Evolutionary conservation across 495 filamentous ascomycete species (phyloP).

Genomic region (Cercophora newfieldiana): DNA sequence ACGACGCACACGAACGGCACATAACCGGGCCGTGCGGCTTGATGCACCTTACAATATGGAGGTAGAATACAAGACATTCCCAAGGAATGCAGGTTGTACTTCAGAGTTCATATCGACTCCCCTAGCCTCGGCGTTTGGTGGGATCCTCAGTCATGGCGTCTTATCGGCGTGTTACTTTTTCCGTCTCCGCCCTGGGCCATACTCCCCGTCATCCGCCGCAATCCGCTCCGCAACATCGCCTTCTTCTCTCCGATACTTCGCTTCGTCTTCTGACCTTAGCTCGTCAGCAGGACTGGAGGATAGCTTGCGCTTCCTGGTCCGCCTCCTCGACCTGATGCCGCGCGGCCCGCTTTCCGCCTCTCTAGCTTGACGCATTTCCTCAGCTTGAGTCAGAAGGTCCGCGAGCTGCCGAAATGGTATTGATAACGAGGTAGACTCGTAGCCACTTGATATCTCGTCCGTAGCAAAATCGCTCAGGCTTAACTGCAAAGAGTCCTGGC

Average conservation of each 20-base stretch:
- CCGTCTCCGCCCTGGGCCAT: constrained; percentile 5
- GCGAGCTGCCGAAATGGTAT: constrained; percentile 10
- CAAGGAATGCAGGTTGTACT: not conserved
- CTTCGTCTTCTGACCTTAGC: constrained; percentile 14
- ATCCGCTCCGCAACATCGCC: constrained; percentile 10
- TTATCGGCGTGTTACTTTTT: not conserved
- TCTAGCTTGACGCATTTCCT: constrained; percentile 12
- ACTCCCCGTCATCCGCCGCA: constrained; percentile 2
- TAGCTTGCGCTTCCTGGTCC: constrained; percentile 13
- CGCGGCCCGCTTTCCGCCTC: constrained; percentile 4
- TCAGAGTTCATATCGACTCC: not conserved
- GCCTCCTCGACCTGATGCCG: constrained; percentile 11
- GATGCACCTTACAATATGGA: not conserved
- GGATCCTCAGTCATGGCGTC: not conserved
- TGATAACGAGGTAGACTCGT: constrained; percentile 6
- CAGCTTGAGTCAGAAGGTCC: constrained; percentile 12
- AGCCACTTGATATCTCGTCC: constrained; percentile 15
- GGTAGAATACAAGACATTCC: not conserved
- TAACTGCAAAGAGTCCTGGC: constrained; percentile 5
- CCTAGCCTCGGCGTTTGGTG: not conserved
- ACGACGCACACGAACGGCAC: constrained; percentile 3
- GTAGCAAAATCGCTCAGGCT: constrained; percentile 13
- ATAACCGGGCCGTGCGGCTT: not conserved
- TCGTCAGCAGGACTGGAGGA: constrained; percentile 15
- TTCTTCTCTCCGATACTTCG: constrained; percentile 13